phyloP scores from a whole-genome alignment of 768 basidiomycete genomes.

The Xanthoconium purpureum region DNA sequence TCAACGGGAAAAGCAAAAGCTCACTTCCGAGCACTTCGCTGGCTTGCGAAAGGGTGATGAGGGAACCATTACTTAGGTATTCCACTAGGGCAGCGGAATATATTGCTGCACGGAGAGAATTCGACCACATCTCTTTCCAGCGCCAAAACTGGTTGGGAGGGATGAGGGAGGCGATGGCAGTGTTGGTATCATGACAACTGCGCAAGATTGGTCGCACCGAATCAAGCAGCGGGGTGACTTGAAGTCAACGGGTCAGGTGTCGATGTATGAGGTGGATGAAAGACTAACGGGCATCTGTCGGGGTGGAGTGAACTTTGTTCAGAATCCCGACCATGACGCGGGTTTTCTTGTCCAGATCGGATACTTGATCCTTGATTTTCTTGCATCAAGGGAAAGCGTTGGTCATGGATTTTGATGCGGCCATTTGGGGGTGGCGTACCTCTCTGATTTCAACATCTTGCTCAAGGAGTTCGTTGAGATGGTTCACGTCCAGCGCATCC shows the following conservation, averaged over 20 bases:
- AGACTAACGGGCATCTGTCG: slow-evolving; percentile 51
- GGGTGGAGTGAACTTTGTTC: slow-evolving; percentile 79
- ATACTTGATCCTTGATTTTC: slow-evolving; percentile 80
- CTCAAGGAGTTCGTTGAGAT: slow-evolving; percentile 59
- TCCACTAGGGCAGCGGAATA: slow-evolving; percentile 65
- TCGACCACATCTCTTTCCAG: slow-evolving; percentile 83
- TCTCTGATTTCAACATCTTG: slow-evolving; percentile 62
- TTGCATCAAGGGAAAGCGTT: slow-evolving; percentile 29
- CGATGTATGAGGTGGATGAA: slow-evolving; percentile 5
- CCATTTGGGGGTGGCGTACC: slow-evolving; percentile 36
- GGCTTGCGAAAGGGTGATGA: slow-evolving; percentile 54
- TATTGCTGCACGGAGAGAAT: slow-evolving; percentile 61
- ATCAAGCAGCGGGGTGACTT: slow-evolving; percentile 62
- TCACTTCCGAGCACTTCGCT: slow-evolving; percentile 64
- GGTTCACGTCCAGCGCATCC: slow-evolving; percentile 54
- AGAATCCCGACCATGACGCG: slow-evolving; percentile 70
- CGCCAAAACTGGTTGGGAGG: slow-evolving; percentile 77
- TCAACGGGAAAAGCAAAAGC: slow-evolving; percentile 24
- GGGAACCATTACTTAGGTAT: slow-evolving; percentile 56
- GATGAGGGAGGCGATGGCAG: slow-evolving; percentile 53
- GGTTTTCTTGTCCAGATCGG: slow-evolving; percentile 70
- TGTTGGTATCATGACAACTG: slow-evolving; percentile 50
- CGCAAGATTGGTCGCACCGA: slow-evolving; percentile 53
- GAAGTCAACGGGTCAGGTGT: slow-evolving; percentile 8
- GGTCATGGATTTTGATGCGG: not conserved